A percentile compares a stretch with the other conserved stretches of the same genome.
These are phyloP conservation scores for Zymoseptoria crescenta DNA, from an alignment of 2,329 filamentous ascomycete genomes.

Conservation along the genomic window DNA sequence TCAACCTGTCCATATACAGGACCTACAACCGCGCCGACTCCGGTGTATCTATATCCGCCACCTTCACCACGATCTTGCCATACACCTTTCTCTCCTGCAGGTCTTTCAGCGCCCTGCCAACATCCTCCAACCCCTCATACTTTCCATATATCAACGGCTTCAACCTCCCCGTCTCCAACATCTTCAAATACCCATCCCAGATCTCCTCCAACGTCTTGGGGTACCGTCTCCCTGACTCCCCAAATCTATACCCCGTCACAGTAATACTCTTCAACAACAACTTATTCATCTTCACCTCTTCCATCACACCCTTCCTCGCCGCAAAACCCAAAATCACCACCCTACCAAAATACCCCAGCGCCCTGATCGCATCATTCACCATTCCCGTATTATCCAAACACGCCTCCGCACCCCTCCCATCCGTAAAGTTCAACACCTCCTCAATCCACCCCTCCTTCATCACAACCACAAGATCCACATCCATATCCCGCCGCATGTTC, in stretches of 20 bases:
- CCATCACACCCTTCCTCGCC: conserved; percentile 46
- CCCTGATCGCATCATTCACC: conserved; percentile 48
- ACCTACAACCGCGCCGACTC: conserved; percentile 19
- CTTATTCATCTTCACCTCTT: conserved; percentile 48
- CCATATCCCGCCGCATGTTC: conserved; percentile 22
- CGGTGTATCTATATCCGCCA: conserved; percentile 26
- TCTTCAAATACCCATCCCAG: conserved; percentile 44
- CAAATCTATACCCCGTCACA: conserved; percentile 51
- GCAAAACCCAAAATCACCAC: conserved; percentile 54
- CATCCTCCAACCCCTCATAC: conserved; percentile 45
- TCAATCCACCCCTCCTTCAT: conserved; percentile 46
- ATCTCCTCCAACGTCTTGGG: conserved; percentile 42
- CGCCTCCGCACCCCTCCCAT: conserved; percentile 47
- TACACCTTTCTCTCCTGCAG: conserved; percentile 44
- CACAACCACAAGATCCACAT: conserved; percentile 30
- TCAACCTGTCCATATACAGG: neutral
- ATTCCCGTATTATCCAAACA: conserved; percentile 53
- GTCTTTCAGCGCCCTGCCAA: conserved; percentile 45
- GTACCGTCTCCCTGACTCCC: conserved; percentile 46
- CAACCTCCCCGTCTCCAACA: conserved; percentile 43
- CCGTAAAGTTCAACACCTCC: conserved; percentile 42
- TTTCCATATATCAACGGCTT: conserved; percentile 44
- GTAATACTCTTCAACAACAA: conserved; percentile 47
- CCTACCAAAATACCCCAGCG: conserved; percentile 46
- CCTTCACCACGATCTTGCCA: conserved; percentile 50